These are phyloP conservation scores for Acarospora socialis DNA, from an alignment of 2,329 filamentous ascomycete genomes.

Conservation along the genomic window DNA sequence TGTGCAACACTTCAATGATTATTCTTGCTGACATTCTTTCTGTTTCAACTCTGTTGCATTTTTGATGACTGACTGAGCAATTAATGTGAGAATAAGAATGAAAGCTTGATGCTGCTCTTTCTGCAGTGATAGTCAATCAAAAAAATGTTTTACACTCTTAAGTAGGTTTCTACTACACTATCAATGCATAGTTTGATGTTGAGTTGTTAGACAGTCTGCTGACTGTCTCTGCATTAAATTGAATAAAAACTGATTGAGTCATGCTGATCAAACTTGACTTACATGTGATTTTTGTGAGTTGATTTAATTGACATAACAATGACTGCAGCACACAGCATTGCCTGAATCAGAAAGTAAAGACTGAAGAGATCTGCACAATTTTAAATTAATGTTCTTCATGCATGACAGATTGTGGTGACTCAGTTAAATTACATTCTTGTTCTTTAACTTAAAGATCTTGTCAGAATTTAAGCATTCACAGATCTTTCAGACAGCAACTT, in stretches of 20 bases:
- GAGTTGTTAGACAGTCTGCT: not conserved
- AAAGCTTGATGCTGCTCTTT: too few species aligned
- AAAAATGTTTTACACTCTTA: constrained; percentile 2
- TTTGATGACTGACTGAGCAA: too few species aligned
- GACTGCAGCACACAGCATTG: constrained; percentile 1
- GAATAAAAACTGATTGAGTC: not conserved
- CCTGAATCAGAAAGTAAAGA: constrained; percentile 1
- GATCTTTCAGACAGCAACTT: constrained; percentile 4
- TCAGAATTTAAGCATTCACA: constrained; percentile 2
- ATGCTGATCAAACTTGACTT: too few species aligned
- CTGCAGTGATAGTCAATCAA: constrained; percentile 1
- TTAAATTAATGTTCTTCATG: too few species aligned
- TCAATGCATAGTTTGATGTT: not conserved
- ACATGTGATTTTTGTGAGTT: too few species aligned
- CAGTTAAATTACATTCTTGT: constrained; percentile 1
- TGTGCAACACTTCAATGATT: too few species aligned
- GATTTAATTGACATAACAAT: not conserved
- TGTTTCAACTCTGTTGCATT: too few species aligned
- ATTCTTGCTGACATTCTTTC: too few species aligned
- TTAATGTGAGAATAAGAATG: too few species aligned
- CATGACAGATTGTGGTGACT: not conserved
- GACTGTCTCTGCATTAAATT: not conserved
- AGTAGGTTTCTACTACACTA: not conserved
- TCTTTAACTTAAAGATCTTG: constrained; percentile 2
- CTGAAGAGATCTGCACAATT: constrained; percentile 1